A percentile compares a stretch with the other conserved stretches of the same genome.
These are phyloP conservation scores for Tirmania nivea DNA, from an alignment of 495 filamentous ascomycete species.

Conservation along the genomic window DNA sequence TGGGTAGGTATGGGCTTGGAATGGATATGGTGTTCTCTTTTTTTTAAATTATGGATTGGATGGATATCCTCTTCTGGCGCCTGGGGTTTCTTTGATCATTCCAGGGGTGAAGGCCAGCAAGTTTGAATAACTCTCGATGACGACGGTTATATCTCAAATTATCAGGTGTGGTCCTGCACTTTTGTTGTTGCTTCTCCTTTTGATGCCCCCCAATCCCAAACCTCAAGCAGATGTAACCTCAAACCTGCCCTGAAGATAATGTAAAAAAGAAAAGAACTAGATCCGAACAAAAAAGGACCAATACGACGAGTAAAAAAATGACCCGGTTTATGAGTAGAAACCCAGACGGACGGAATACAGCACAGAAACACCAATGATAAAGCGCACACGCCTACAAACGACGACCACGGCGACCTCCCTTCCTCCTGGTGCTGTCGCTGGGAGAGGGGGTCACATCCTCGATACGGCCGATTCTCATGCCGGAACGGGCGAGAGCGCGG, in stretches of 20 bases:
- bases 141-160: neutral
- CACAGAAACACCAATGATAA: neutral
- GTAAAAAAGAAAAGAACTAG: neutral
- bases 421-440: slow-evolving; percentile 94
- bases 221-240: no score
- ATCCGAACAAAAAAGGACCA: neutral
- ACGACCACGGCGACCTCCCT: slow-evolving; percentile 99
- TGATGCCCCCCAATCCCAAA: neutral
- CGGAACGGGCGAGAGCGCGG: slow-evolving; percentile 89
- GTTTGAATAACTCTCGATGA: neutral
- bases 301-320: neutral
- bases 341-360: neutral
- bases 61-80: neutral
- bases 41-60: no score
- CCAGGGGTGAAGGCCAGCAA: neutral
- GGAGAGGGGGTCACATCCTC: slow-evolving; percentile 98
- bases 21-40: neutral
- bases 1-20: neutral
- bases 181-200: neutral
- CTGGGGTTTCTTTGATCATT: neutral
- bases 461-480: slow-evolving; percentile 98
- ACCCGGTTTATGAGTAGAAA: neutral
- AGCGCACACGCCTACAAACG: slow-evolving; percentile 42
- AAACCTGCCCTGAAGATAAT: neutral
- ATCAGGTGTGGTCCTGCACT: neutral